Base-by-base conservation (phyloP, 2,329 filamentous ascomycete genomes). In the Paecilomyces variotii region DNA sequence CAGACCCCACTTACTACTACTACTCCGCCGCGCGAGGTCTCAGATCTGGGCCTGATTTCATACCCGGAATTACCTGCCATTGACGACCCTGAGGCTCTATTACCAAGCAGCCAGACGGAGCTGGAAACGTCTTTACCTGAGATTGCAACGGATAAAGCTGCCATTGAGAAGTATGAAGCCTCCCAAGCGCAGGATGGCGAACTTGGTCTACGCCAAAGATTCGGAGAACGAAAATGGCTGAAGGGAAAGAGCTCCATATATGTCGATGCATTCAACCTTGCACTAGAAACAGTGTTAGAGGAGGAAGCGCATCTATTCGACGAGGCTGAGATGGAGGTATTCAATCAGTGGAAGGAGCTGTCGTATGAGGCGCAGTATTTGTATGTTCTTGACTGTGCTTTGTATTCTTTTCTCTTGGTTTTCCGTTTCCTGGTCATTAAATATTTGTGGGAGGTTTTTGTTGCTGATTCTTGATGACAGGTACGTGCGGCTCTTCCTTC, bases 201-300 rank as follows among this genome's bases (percentile, higher is more conserved):
- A 7, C 67, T 68, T 34, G 67, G 73, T 61, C 68, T 79, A 4
- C 79, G 81, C 61, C 76, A 79, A 39, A 78, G 83, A 6, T 68
- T 88, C 12, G 80, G 80, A 59, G 76, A 84, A 56, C 79, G 78
- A 55, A 82, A 77, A 60, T 96, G 90, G 90, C 75, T 86, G 3
- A 85, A 82, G 67, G 90, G 91, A 0, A 87, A 85, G 70, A 95
- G 87, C 68, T 97, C 92, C 1, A 90, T 99, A 57, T 99, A 99
- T 67, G 91, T 97, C 19, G 94, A 99, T 75, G 94, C 94, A 0
- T 99, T 99, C 79, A 96, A 96, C 68, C 79, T 97, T 12, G 91
- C 93, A 1, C 78, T 99, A 54, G 87, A 93, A 60, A 96, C 90
- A 0, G 94, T 99, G 2, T 76, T 97, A 11, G 86, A 90, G 54